These are phyloP conservation scores for Lophiostoma macrostomum DNA, from an alignment of 495 filamentous ascomycete species.

Conservation along the genomic window DNA sequence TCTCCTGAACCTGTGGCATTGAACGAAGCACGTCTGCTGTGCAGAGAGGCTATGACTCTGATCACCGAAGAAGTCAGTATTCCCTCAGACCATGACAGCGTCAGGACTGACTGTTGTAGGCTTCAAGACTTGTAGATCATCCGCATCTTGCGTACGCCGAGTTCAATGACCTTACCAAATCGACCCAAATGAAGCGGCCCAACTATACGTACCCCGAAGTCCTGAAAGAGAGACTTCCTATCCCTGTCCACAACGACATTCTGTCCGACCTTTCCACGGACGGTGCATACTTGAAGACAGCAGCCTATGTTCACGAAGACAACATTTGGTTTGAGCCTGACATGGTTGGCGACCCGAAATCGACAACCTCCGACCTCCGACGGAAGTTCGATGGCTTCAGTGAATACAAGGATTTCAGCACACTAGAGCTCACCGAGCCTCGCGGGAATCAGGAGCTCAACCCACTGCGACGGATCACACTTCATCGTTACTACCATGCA, in stretches of 20 bases:
- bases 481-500: slow-evolving; percentile 17
- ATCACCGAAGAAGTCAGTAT: slow-evolving; percentile 32
- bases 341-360: slow-evolving; percentile 30
- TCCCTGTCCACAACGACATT: slow-evolving; percentile 30
- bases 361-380: slow-evolving; percentile 4
- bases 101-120: slow-evolving; percentile 6
- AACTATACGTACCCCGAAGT: slow-evolving; percentile 36
- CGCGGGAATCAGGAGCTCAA: background rate
- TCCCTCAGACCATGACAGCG: background rate
- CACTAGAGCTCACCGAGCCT: slow-evolving; percentile 29
- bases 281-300: slow-evolving; percentile 25
- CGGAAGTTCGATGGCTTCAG: slow-evolving; percentile 18
- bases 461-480: slow-evolving; percentile 20
- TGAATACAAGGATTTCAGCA: slow-evolving; percentile 32
- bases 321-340: slow-evolving; percentile 30
- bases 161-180: slow-evolving; percentile 26
- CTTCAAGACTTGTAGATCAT: slow-evolving; percentile 32
- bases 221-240: slow-evolving; percentile 25
- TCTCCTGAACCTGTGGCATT: slow-evolving; percentile 28
- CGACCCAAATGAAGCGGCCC: slow-evolving; percentile 34
- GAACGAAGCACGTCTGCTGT: slow-evolving; percentile 31
- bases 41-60: slow-evolving; percentile 35
- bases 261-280: slow-evolving; percentile 28
- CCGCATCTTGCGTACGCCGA: slow-evolving; percentile 35
- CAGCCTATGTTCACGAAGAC: slow-evolving; percentile 6